Evolutionary conservation across 106 monocot species (phyloP), one percentile per base, ranked within the genome.

Genomic region (Posidonia australis): DNA sequence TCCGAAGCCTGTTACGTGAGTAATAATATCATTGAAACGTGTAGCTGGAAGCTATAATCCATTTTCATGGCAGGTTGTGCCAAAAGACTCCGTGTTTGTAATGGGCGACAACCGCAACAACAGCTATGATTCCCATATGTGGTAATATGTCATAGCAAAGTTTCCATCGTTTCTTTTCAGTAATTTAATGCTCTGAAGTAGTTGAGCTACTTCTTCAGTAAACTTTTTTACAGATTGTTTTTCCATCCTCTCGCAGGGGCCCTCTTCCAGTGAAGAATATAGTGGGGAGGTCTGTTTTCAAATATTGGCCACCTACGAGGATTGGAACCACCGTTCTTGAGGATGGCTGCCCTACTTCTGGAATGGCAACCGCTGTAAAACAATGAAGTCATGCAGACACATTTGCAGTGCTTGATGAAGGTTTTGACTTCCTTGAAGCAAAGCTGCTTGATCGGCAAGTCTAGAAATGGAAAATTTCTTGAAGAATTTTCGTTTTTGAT

Each of bases 31-130:
- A 36, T 36, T 36, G 2, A 36, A 4, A 4, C n/a, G n/a, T n/a
- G n/a, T n/a, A n/a, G n/a, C n/a, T n/a, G n/a, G n/a, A n/a, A n/a
- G n/a, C n/a, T n/a, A n/a, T n/a, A n/a, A n/a, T 51, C 20, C 19
- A 18, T 19, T 49, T 57, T 28, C 14, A 1, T 44, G 74, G 60
- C 82, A 94, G 94, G 61, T 77, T 69, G 87, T 98, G 18, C 90
- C 96, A 1, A 69, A 98, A 62, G 80, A 79, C 48, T 80, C 70
- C 2, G 87, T 98, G 2, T 90, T 98, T 61, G 96, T 98, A 59
- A 98, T 98, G 96, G 90, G 96, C 20, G 96, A 98, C 55, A 98
- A 98, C 60, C 84, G 96, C 55, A 98, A 98, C 77, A 98, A 98
- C 65, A 98, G 96, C 71, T 90, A 98, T 29, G 96, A 98, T 70